These are phyloP conservation scores for Wickerhamiella pararugosa DNA, from an alignment of 1,139 yeast species.

Conservation along the genomic window DNA sequence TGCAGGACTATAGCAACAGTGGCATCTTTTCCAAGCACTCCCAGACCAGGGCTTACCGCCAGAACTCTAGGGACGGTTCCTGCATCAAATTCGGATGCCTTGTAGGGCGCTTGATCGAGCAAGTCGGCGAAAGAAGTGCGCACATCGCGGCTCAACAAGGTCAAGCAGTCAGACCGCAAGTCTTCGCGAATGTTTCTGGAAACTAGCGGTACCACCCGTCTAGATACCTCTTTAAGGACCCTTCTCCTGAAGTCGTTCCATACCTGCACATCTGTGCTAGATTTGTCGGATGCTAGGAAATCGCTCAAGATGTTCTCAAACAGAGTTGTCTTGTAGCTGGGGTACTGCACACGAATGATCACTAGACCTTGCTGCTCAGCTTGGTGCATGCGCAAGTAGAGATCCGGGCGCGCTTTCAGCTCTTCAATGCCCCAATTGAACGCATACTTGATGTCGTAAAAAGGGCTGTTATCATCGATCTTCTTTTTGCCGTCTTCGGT, in stretches of 20 bases:
- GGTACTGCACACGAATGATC: constrained; percentile 30
- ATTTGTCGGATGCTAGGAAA: constrained; percentile 65
- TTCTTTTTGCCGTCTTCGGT: constrained; percentile 80
- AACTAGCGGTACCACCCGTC: constrained; percentile 51
- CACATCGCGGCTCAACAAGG: constrained; percentile 51
- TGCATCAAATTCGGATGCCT: constrained; percentile 58
- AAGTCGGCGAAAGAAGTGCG: constrained; percentile 53
- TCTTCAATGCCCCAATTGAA: constrained; percentile 64
- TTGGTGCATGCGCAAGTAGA: constrained; percentile 74
- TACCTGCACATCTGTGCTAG: constrained; percentile 59
- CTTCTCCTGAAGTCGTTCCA: constrained; percentile 72
- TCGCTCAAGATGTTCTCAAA: constrained; percentile 38
- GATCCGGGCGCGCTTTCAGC: constrained; percentile 59
- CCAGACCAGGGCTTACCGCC: constrained; percentile 75
- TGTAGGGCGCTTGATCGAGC: constrained; percentile 85
- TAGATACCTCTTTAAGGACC: constrained; percentile 53
- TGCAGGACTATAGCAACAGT: constrained; percentile 68
- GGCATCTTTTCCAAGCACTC: constrained; percentile 67
- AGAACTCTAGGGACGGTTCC: constrained; percentile 80
- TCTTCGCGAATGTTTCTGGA: constrained; percentile 73
- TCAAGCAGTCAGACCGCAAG: constrained; percentile 61
- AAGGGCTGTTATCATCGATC: constrained; percentile 69
- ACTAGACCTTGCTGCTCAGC: constrained; percentile 62
- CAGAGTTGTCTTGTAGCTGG: constrained; percentile 30
- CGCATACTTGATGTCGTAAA: constrained; percentile 84